These are phyloP conservation scores for Leucaena leucocephala DNA, from an alignment of 306 rosid species.

Conservation along the genomic window DNA sequence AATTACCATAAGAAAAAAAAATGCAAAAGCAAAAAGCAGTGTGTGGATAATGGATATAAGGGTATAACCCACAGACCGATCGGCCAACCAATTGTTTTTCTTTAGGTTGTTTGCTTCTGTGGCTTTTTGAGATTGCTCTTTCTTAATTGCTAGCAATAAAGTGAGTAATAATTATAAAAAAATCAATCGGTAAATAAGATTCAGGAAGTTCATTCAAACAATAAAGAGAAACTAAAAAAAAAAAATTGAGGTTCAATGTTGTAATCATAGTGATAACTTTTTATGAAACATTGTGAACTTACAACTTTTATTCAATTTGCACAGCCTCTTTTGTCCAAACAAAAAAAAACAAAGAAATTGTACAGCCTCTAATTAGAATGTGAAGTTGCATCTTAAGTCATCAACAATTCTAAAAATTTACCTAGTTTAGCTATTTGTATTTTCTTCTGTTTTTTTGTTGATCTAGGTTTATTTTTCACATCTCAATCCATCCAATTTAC, in stretches of 20 bases:
- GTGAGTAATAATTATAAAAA: background rate
- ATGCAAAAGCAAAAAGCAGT: constrained; percentile 67
- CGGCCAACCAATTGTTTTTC: constrained; percentile 40
- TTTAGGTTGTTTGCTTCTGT: constrained; percentile 19
- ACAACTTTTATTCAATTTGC: too few species aligned
- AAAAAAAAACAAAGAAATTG: too few species aligned
- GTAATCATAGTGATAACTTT: too few species aligned
- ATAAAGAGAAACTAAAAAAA: too few species aligned
- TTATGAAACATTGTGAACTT: too few species aligned
- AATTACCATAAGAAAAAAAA: constrained; percentile 28
- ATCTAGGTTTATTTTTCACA: too few species aligned
- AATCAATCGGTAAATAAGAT: background rate
- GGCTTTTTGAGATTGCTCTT: constrained; percentile 31
- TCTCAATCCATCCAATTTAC: background rate
- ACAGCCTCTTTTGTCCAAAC: too few species aligned
- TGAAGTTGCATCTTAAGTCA: background rate
- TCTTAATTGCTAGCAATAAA: background rate
- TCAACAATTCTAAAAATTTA: background rate
- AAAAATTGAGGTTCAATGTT: background rate
- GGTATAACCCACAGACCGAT: constrained; percentile 61
- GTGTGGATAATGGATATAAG: constrained; percentile 55
- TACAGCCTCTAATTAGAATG: too few species aligned
- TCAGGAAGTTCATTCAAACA: background rate
- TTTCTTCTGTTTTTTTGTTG: background rate
- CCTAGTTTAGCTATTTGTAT: background rate